Evolutionary conservation across 108 stramenopile genomes (phyloP).

Genomic region (Poteriospumella lacustris): DNA sequence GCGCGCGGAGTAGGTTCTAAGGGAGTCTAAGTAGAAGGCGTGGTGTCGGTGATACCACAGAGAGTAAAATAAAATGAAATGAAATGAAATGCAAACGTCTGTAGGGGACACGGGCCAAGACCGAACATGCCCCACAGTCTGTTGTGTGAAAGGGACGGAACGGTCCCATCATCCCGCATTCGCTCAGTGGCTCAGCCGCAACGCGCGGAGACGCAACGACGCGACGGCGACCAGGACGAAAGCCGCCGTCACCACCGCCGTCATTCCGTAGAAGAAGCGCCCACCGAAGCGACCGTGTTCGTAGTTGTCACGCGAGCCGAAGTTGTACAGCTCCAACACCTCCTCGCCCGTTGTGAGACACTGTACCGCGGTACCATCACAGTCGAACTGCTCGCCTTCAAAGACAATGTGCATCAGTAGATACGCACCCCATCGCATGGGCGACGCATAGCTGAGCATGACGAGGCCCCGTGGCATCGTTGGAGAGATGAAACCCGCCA

Average conservation of each 20-base stretch:
- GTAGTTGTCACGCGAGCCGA: background rate
- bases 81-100: too few relatives aligned
- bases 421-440: background rate
- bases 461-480: background rate
- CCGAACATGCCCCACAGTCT: too few relatives aligned
- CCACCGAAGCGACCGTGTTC: too few relatives aligned
- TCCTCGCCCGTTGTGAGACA: background rate
- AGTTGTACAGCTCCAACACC: background rate
- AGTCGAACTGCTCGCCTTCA: background rate
- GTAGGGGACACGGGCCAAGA: too few relatives aligned
- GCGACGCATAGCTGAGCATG: background rate
- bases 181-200: background rate
- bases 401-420: background rate
- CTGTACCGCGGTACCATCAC: background rate
- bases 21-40: too few relatives aligned
- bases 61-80: too few relatives aligned
- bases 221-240: background rate
- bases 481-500: conserved; percentile 16
- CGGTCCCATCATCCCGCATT: too few relatives aligned
- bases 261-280: background rate
- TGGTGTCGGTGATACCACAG: too few relatives aligned
- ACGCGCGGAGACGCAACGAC: background rate
- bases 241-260: background rate
- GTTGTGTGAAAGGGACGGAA: too few relatives aligned
- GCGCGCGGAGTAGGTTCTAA: too few relatives aligned